These are phyloP conservation scores for Didymella exigua DNA, from an alignment of 2,329 filamentous ascomycete genomes.

Conservation along the genomic window DNA sequence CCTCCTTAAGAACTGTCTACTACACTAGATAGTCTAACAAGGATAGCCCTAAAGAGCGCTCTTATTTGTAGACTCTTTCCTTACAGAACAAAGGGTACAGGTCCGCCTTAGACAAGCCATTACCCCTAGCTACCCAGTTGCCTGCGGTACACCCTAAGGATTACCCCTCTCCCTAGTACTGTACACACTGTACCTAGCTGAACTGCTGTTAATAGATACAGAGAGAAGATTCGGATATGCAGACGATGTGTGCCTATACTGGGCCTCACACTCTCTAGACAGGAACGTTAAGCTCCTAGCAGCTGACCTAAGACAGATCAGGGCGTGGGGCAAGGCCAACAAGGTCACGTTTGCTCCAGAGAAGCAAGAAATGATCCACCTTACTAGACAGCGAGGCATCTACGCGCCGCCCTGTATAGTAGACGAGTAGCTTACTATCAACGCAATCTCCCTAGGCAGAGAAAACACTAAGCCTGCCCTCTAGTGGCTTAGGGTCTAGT, in stretches of 20 bases:
- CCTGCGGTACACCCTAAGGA: too few species aligned
- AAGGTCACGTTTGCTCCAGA: slow-evolving; percentile 15
- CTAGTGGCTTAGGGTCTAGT: not conserved
- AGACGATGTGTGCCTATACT: too few species aligned
- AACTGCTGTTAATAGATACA: too few species aligned
- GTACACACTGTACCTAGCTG: too few species aligned
- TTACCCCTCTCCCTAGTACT: too few species aligned
- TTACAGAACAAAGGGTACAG: not conserved
- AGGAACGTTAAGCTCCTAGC: too few species aligned
- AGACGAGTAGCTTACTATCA: slow-evolving; percentile 5
- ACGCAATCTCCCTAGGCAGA: not conserved
- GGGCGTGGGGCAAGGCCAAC: not conserved
- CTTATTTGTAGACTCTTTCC: not conserved
- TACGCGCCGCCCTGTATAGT: not conserved
- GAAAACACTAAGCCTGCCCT: not conserved
- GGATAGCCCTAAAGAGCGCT: not conserved
- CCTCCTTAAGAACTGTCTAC: slow-evolving; percentile 14
- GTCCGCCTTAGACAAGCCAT: too few species aligned
- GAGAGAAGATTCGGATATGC: too few species aligned
- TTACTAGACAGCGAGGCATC: slow-evolving; percentile 6
- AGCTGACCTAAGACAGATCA: too few species aligned
- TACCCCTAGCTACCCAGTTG: too few species aligned
- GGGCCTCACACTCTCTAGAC: too few species aligned
- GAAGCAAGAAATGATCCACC: slow-evolving; percentile 16
- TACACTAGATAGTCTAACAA: slow-evolving; percentile 1